Conservation (phyloP, 2,329 filamentous ascomycete species). For the Cladosporium phlei region DNA sequence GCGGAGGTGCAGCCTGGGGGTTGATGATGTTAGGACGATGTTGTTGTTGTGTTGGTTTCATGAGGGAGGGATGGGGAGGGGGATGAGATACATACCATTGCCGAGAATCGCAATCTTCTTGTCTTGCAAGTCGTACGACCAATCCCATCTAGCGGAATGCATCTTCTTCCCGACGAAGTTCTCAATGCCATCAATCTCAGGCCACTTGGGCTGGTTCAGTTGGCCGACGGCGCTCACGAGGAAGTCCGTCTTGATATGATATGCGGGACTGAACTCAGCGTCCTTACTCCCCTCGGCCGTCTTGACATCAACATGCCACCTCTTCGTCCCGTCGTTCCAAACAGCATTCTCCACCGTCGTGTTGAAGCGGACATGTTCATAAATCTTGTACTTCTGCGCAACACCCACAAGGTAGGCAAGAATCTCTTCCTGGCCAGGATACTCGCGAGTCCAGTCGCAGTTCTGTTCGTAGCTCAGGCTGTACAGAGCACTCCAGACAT, state of each 20-base stretch:
- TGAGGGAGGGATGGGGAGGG: too few species aligned
- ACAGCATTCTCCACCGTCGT: slow-evolving; percentile 48
- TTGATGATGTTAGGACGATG: background rate
- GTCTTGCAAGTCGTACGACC: slow-evolving; percentile 50
- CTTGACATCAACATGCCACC: slow-evolving; percentile 49
- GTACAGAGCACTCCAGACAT: slow-evolving; percentile 54
- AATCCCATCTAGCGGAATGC: slow-evolving; percentile 58
- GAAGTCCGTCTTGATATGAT: slow-evolving; percentile 53
- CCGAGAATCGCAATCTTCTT: slow-evolving; percentile 58
- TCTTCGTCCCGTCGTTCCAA: slow-evolving; percentile 51
- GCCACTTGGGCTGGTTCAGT: slow-evolving; percentile 51
- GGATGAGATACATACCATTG: slow-evolving; percentile 50
- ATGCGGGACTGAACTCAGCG: slow-evolving; percentile 48
- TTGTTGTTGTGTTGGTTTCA: too few species aligned
- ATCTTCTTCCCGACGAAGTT: slow-evolving; percentile 50
- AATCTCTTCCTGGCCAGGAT: slow-evolving; percentile 58
- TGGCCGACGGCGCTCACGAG: slow-evolving; percentile 56
- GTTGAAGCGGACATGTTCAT: slow-evolving; percentile 55
- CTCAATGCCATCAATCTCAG: slow-evolving; percentile 45
- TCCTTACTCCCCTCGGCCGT: slow-evolving; percentile 50
- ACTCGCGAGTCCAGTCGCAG: slow-evolving; percentile 53
- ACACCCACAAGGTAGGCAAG: slow-evolving; percentile 51
- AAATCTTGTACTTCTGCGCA: slow-evolving; percentile 52
- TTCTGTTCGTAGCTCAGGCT: slow-evolving; percentile 59
- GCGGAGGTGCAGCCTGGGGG: slow-evolving; percentile 50